Evolutionary conservation across 1,284 basidiomycete genomes (phyloP).

Genomic region (Psilocybe mexicana): DNA sequence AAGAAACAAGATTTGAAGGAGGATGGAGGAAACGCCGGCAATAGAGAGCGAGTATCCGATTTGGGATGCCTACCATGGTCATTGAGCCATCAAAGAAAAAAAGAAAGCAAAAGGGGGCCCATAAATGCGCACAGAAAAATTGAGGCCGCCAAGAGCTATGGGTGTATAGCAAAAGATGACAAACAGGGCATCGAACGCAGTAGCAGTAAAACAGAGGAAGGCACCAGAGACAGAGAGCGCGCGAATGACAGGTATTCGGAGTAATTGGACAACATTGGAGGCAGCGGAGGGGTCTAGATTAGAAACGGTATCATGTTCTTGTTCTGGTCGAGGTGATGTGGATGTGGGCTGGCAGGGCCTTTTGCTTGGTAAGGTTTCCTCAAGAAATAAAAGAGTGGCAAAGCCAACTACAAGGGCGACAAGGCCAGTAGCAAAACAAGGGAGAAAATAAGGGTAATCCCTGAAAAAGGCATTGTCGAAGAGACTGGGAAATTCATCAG

Average conservation of each 20-base stretch:
- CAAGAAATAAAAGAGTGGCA: conserved; percentile 3
- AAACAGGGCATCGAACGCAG: conserved; percentile 16
- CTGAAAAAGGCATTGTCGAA: conserved; percentile 12
- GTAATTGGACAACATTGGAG: conserved; percentile 3
- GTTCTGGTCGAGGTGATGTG: neutral
- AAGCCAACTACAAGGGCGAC: conserved; percentile 7
- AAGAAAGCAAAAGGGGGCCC: neutral
- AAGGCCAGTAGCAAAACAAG: conserved; percentile 11
- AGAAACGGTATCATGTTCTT: neutral
- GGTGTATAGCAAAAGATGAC: conserved; percentile 18
- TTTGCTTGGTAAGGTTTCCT: conserved; percentile 15
- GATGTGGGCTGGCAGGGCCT: neutral
- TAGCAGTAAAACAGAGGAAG: conserved; percentile 16
- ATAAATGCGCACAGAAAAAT: conserved; percentile 13
- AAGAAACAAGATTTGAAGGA: conserved; percentile 13
- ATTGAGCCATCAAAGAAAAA: neutral
- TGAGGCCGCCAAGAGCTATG: conserved; percentile 13
- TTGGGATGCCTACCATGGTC: conserved; percentile 7
- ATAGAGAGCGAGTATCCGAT: conserved; percentile 15
- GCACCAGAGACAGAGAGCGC: conserved; percentile 14
- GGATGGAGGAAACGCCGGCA: conserved; percentile 16
- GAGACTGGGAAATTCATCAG: conserved; percentile 2
- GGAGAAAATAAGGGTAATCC: conserved; percentile 16
- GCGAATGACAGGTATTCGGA: conserved; percentile 11
- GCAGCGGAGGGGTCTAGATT: neutral